These are phyloP conservation scores for Wickerhamomyces xylosicus DNA, from an alignment of 805 yeast species.

Conservation along the genomic window DNA sequence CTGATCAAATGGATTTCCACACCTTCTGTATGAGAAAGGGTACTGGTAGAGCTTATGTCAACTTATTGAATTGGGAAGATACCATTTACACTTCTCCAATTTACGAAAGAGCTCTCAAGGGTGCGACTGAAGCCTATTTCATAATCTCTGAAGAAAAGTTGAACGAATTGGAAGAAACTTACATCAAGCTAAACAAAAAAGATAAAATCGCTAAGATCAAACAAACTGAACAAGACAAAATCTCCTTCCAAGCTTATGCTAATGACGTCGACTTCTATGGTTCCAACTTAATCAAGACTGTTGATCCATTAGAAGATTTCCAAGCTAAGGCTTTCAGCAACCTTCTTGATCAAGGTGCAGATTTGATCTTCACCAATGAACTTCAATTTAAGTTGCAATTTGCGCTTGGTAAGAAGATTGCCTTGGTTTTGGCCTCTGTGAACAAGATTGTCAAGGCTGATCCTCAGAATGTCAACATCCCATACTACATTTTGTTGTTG, in stretches of 20 bases:
- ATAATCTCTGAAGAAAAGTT: slow-evolving; percentile 20
- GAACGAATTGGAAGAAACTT: slow-evolving; percentile 7
- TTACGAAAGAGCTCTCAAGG: slow-evolving; percentile 58
- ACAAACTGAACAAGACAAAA: slow-evolving; percentile 43
- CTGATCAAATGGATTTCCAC: slow-evolving; percentile 93
- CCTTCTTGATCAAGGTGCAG: slow-evolving; percentile 32
- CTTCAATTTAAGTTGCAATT: slow-evolving; percentile 16
- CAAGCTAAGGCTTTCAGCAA: slow-evolving; percentile 29
- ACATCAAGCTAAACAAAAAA: slow-evolving; percentile 45
- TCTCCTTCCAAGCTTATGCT: slow-evolving; percentile 26
- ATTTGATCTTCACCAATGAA: slow-evolving; percentile 21
- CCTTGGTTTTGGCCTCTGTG: slow-evolving; percentile 13
- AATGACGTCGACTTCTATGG: slow-evolving; percentile 58
- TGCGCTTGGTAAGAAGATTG: slow-evolving; percentile 13
- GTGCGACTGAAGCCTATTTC: slow-evolving; percentile 44
- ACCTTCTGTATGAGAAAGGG: slow-evolving; percentile 86
- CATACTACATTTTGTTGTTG: slow-evolving; percentile 12
- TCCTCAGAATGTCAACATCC: slow-evolving; percentile 10
- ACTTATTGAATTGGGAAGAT: slow-evolving; percentile 79
- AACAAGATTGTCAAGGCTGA: slow-evolving; percentile 13
- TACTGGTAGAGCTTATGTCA: slow-evolving; percentile 74
- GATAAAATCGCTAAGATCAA: slow-evolving; percentile 43
- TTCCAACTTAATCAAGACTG: slow-evolving; percentile 24
- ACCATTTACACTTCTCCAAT: slow-evolving; percentile 57
- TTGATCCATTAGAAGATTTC: slow-evolving; percentile 34